These are phyloP conservation scores for Botryotinia calthae DNA, from an alignment of 2,329 filamentous ascomycete species.

Conservation along the genomic window DNA sequence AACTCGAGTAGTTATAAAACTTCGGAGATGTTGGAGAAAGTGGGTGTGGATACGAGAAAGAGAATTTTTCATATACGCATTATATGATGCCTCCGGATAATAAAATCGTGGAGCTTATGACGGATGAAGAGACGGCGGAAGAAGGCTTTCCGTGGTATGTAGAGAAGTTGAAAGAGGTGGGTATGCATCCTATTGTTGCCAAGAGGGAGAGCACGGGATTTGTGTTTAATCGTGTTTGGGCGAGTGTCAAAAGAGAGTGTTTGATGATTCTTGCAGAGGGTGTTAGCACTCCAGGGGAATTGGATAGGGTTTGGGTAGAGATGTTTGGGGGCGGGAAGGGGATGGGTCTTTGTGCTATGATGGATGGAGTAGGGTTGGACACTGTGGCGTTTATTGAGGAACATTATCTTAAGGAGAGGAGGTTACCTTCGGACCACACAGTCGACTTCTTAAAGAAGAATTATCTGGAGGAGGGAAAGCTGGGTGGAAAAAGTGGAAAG, in stretches of 20 bases:
- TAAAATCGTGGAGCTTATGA: conserved; percentile 43
- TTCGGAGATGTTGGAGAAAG: conserved; percentile 45
- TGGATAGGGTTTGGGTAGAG: conserved; percentile 42
- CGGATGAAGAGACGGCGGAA: conserved; percentile 38
- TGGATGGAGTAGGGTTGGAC: conserved; percentile 44
- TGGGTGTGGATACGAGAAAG: conserved; percentile 38
- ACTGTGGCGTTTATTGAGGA: conserved; percentile 43
- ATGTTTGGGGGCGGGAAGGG: conserved; percentile 40
- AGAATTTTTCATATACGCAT: conserved; percentile 45
- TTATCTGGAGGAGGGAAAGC: conserved; percentile 37
- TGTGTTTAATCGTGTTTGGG: conserved; percentile 45
- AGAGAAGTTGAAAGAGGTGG: conserved; percentile 37
- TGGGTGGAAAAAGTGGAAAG: conserved; percentile 35
- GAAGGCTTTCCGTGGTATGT: conserved; percentile 37
- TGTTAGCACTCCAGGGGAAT: conserved; percentile 40
- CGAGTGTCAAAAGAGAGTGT: conserved; percentile 44
- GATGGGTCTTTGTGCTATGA: conserved; percentile 41
- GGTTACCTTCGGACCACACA: conserved; percentile 29
- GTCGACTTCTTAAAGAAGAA: conserved; percentile 37
- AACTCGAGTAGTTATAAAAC: conserved; percentile 50
- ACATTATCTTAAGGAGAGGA: conserved; percentile 41
- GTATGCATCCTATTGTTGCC: conserved; percentile 42
- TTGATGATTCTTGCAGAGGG: conserved; percentile 40
- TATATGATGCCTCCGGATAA: conserved; percentile 40
- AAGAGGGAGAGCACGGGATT: conserved; percentile 41